Percentiles rank a stretch among this genome's conserved stretches.
Evolutionary conservation across 495 filamentous ascomycete genomes (phyloP).

Genomic region (Neurospora sp.): DNA sequence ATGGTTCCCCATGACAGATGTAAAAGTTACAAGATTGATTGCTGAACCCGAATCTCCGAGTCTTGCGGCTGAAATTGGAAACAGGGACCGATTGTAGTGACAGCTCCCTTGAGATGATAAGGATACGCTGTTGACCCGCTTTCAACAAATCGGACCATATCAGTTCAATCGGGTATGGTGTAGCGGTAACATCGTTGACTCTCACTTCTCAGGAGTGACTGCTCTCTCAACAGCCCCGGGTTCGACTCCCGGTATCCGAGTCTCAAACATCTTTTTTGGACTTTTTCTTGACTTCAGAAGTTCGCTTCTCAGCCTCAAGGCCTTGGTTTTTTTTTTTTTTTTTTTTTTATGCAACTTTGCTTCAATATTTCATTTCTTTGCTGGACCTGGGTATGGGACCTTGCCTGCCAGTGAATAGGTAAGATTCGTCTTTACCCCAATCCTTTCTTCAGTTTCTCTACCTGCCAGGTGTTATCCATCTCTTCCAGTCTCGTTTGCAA

Average conservation of each 20-base stretch:
- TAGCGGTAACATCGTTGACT: not conserved
- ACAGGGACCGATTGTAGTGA: not conserved
- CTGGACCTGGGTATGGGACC: not conserved
- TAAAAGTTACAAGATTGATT: not conserved
- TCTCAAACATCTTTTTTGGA: not conserved
- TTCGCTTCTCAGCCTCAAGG: not conserved
- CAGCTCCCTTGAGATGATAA: not conserved
- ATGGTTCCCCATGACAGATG: not conserved
- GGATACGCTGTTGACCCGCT: not conserved
- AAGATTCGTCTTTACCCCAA: not conserved
- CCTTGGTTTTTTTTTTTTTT: not conserved
- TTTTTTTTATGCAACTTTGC: too few relatives aligned
- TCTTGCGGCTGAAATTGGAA: not conserved
- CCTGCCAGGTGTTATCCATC: not conserved
- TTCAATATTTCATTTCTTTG: not conserved
- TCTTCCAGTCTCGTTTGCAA: not conserved
- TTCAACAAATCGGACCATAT: not conserved
- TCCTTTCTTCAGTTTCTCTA: not conserved
- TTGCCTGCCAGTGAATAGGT: not conserved
- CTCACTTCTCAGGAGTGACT: not conserved
- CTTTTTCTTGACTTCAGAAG: not conserved
- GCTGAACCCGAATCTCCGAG: not conserved
- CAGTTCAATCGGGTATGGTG: not conserved
- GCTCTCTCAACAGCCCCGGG: not conserved
- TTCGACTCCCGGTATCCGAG: not conserved